Base-by-base conservation (phyloP, 306 rosid genomes). In the Carpinus viminea region DNA sequence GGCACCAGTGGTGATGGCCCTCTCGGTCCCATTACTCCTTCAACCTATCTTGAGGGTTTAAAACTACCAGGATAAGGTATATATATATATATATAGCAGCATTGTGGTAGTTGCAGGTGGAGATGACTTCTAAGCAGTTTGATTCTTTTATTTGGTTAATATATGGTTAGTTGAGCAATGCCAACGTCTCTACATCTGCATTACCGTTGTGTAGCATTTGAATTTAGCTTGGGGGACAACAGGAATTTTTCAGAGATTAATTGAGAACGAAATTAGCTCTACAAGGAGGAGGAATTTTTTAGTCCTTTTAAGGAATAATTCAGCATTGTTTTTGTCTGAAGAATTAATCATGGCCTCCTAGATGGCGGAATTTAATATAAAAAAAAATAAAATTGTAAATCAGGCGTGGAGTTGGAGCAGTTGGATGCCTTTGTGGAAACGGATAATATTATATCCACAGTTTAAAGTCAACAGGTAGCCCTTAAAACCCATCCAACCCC, bases 1-100 rank as follows among this genome's bases (percentile, higher is more conserved):
- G 96, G 97, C 2, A 90, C n/a, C 28, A 92, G 8, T 45, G 96
- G 96, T 52, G 96, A 94, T 73, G 97, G 97, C 15, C 92, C 97
- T 47, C 70, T 83, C 28, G 81, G 69, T 41, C 54, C 84, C 97
- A 89, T 91, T 38, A 70, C 75, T 59, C 72, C 79, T 62, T 56
- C 38, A 7, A 5, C 26, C 38, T 24, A 15, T 75, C 20, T 1
- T 26, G 76, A 74, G 74, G 82, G 73, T 77, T 76, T 52, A 52
- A 43, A 54, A 45, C 2, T 34, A 45, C 4, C 18, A 2, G 16
- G 68, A 46, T 16, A 18, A 11, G 48, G 26, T 31, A 7, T 16
- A 2, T 6, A 13, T 65, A 16, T 11, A 38, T 16, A 64, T 41
- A 38, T 38, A 1, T 6, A 56, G 3, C 11, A 21, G 54, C 12